phyloP scores from a whole-genome alignment of 305 asterid species.

The Petunia hybrid region DNA sequence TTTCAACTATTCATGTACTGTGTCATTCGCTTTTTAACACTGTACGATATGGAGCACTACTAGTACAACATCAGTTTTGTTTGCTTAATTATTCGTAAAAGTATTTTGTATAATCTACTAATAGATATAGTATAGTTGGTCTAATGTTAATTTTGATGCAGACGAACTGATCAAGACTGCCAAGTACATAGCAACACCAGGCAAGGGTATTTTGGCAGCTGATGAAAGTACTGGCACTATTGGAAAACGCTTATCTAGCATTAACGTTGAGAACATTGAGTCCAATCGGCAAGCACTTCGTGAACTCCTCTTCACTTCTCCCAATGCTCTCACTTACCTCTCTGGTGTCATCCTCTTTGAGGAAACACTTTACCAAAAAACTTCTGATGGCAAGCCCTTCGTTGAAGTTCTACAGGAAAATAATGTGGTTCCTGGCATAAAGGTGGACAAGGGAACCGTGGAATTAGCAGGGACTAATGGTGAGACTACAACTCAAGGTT shows the following conservation, averaged over 20 bases:
- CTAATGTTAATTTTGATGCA: conserved; percentile 20
- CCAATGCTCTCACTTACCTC: conserved; percentile 72
- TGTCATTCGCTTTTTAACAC: not conserved
- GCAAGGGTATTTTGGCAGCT: conserved; percentile 85
- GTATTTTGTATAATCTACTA: not conserved
- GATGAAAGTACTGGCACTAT: conserved; percentile 92
- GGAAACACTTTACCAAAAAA: conserved; percentile 87
- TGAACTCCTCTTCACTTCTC: conserved; percentile 84
- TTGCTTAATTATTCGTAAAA: not conserved
- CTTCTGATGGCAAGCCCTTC: conserved; percentile 75
- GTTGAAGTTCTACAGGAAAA: conserved; percentile 72
- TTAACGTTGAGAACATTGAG: conserved; percentile 78
- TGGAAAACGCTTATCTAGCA: conserved; percentile 82
- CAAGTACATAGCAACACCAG: conserved; percentile 79
- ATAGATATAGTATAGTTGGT: not conserved
- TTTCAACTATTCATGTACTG: not conserved
- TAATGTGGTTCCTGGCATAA: conserved; percentile 78
- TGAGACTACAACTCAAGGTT: conserved; percentile 87
- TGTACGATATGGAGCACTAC: not conserved
- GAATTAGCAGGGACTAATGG: conserved; percentile 81
- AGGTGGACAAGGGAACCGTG: conserved; percentile 86
- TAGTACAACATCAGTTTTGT: not conserved
- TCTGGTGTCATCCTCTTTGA: conserved; percentile 90
- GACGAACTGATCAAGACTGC: conserved; percentile 89
- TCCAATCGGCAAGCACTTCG: conserved; percentile 86